These are phyloP conservation scores for Dionaea muscipula DNA, from an alignment of 179 eudicot species.

Conservation along the genomic window DNA sequence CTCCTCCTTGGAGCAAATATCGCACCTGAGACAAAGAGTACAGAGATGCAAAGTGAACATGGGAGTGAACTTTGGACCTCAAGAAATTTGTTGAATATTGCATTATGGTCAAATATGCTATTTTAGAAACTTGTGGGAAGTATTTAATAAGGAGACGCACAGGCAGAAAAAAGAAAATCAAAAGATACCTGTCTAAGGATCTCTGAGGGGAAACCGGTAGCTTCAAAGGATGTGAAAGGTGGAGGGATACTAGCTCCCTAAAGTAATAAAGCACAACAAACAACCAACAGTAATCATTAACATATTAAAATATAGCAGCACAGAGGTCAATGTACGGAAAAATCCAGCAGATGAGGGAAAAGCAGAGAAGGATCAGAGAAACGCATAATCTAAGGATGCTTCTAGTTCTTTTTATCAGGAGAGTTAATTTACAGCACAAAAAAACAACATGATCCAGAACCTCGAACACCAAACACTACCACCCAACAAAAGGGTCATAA, in stretches of 20 bases:
- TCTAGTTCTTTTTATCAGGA: too few species aligned
- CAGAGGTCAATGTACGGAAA: too few species aligned
- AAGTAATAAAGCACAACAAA: conserved; percentile 6
- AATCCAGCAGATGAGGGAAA: too few species aligned
- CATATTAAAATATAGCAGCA: too few species aligned
- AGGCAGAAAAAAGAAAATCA: conserved; percentile 10
- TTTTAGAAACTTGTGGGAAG: conserved; percentile 21
- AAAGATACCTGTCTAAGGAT: conserved; percentile 68
- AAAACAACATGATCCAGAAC: too few species aligned
- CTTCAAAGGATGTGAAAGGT: conserved; percentile 71
- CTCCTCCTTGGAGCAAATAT: conserved; percentile 99
- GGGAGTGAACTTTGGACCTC: conserved; percentile 43
- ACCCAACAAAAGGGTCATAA: too few species aligned
- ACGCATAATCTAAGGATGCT: too few species aligned
- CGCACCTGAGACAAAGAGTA: conserved; percentile 95
- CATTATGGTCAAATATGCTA: conserved; percentile 14
- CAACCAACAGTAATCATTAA: neutral
- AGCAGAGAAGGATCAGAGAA: too few species aligned
- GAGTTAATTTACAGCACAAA: too few species aligned
- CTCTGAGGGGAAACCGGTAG: conserved; percentile 74
- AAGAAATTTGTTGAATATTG: conserved; percentile 29
- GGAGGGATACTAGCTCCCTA: conserved; percentile 78
- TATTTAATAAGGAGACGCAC: conserved; percentile 10
- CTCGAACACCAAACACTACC: too few species aligned
- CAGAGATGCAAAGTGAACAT: conserved; percentile 34